These are phyloP conservation scores for Didymosphaeria variabile DNA, from an alignment of 2,329 filamentous ascomycete species.

Conservation along the genomic window DNA sequence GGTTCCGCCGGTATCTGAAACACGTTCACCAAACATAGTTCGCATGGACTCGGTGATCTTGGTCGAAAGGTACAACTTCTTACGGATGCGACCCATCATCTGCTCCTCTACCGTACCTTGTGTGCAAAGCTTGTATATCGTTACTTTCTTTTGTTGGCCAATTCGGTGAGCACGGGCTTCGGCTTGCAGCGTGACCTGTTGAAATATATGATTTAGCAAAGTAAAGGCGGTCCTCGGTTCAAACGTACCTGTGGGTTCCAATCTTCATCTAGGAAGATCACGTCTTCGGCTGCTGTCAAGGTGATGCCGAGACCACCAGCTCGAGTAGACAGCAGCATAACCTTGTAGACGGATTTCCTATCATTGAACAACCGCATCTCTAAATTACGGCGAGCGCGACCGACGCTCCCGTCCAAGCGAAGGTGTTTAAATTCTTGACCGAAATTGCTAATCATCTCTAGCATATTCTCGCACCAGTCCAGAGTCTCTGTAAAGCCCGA, in stretches of 20 bases:
- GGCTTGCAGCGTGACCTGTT: conserved; percentile 59
- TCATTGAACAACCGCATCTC: conserved; percentile 64
- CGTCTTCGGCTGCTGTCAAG: conserved; percentile 62
- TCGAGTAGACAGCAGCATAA: conserved; percentile 65
- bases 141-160: conserved; percentile 63
- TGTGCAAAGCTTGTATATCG: conserved; percentile 65
- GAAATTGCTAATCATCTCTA: conserved; percentile 54
- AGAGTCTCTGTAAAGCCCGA: conserved; percentile 63
- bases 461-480: conserved; percentile 62
- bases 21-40: conserved; percentile 57
- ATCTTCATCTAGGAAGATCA: conserved; percentile 65
- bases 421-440: conserved; percentile 56
- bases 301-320: conserved; percentile 67
- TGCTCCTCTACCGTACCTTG: conserved; percentile 67
- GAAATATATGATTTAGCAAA: not conserved
- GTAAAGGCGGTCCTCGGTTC: not conserved
- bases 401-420: conserved; percentile 61
- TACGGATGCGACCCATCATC: conserved; percentile 66
- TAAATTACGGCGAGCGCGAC: conserved; percentile 60
- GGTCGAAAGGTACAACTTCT: conserved; percentile 69
- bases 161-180: conserved; percentile 65
- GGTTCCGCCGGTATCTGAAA: conserved; percentile 33
- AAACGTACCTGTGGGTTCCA: conserved; percentile 59
- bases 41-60: conserved; percentile 69
- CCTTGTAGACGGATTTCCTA: conserved; percentile 55